Evolutionary conservation across 805 yeast genomes (phyloP), one percentile per base, ranked within the genome.

Genomic region (Spencermartinsiella europaea): DNA sequence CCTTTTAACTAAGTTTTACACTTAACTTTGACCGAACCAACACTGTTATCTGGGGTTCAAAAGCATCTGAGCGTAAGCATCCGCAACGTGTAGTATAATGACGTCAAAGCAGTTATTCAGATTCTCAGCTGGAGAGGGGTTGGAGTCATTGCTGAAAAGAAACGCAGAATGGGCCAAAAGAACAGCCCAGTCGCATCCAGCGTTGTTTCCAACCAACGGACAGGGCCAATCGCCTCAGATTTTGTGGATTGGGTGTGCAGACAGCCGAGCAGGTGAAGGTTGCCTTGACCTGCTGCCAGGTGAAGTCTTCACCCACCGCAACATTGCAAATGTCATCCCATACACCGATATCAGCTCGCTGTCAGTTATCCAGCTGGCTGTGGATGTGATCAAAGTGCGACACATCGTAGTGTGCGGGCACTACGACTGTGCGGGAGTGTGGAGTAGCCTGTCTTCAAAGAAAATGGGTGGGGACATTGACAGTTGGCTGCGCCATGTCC

Each of bases 201-300:
- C 73, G 39, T 66, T 85, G 7, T 74, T 85, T 60, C 78, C 77
- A 34, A 56, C 68, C 50, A 86, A 87, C 57, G 90, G 81, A 1
- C 71, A 77, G 58, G 96, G 96, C 43, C 97, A 89, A 67, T 63
- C 78, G n/a, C 98, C 98, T 16, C 93, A 87, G 66, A 87, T 96
- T 3, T 68, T 91, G 41, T 89, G 96, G 90, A 83, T 90, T 50
- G 95, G 96, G 2, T 90, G 98, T 63, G 82, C 95, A 2, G 98
- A 90, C 64, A 86, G 96, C 2, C 79, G 98, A 57, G 83, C 86
- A 47, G 85, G 89, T 53, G 97, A 90, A 62, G 72, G 75, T 37
- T 80, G 87, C 46, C 72, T 88, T 21, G 81, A 76, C 42, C 79
- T 88, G n/a, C 69, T 80, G 20, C 96, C 96, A 1, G 98, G 98